Conservation (phyloP, 768 basidiomycete genomes). For the Hebeloma cylindrosporum region DNA sequence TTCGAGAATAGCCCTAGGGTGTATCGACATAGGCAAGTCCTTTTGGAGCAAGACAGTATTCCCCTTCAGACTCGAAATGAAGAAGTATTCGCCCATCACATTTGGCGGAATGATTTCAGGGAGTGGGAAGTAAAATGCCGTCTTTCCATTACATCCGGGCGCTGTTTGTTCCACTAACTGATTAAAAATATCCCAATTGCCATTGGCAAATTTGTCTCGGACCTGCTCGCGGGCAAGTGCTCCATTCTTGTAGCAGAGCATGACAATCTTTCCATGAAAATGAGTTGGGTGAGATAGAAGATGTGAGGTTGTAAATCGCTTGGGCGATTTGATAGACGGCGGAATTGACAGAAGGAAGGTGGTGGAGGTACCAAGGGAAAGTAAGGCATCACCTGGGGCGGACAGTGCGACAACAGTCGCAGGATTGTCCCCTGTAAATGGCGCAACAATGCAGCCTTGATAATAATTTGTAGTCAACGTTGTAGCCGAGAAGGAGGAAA, state of each 20-base stretch:
- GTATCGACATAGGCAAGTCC: slow-evolving; percentile 43
- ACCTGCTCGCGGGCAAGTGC: slow-evolving; percentile 79
- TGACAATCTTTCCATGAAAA: slow-evolving; percentile 68
- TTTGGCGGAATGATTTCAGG: slow-evolving; percentile 86
- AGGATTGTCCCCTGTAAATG: slow-evolving; percentile 90
- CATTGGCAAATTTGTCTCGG: slow-evolving; percentile 59
- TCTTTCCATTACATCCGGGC: slow-evolving; percentile 56
- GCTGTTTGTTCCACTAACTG: slow-evolving; percentile 53
- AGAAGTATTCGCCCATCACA: slow-evolving; percentile 71
- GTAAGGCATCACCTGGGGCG: slow-evolving; percentile 76
- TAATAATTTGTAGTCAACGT: neutral
- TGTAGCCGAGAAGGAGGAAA: neutral
- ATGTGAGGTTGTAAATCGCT: slow-evolving; percentile 73
- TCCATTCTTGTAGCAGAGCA: slow-evolving; percentile 93
- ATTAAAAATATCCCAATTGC: slow-evolving; percentile 72
- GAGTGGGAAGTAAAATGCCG: slow-evolving; percentile 80
- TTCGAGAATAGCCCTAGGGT: slow-evolving; percentile 79
- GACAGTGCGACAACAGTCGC: slow-evolving; percentile 77
- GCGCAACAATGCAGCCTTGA: slow-evolving; percentile 73
- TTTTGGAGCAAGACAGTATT: slow-evolving; percentile 30
- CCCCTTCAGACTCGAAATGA: slow-evolving; percentile 35
- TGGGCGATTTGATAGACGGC: slow-evolving; percentile 59
- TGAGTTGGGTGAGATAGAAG: slow-evolving; percentile 70
- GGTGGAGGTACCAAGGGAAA: slow-evolving; percentile 87
- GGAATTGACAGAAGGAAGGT: slow-evolving; percentile 81